Base-by-base conservation (phyloP, 2,329 filamentous ascomycete species). In the Colletotrichum eleusines region DNA sequence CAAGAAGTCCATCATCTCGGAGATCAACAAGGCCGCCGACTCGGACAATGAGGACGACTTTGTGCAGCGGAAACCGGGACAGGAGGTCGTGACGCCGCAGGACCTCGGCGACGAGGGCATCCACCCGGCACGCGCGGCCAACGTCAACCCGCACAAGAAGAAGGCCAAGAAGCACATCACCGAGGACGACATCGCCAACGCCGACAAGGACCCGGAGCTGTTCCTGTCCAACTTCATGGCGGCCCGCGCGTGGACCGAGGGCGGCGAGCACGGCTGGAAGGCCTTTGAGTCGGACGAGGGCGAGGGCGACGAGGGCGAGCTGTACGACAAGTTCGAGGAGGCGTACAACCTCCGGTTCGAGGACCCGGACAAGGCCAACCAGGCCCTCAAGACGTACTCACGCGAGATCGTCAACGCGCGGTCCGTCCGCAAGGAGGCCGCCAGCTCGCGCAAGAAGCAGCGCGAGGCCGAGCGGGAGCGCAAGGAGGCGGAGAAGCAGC, bases 311-410 rank as follows among this genome's bases (percentile, higher is more conserved):
- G 67, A 63, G 11, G 84, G 94, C 59, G 90, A 93, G 38, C 84
- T 93, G 53, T 89, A 92, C 42, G 87, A 88, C 35, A 87, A 89
- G 55, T 97, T 95, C 77, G 96, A 99, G 82, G 88, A 93, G 74
- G 95, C 95, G 5, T 99, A 97, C 84, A 99, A 99, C 82, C 83
- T 98, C 82, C 92, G 96, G 42, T 99, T 99, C 77, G 96, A 99
- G 79, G 93, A 98, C 76, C 94, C 96, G 0, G 88, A 88, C 71
- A 94, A 93, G 78, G 91, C 93, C 76, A 98, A 98, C 78, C 94
- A 97, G 81, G 91, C 92, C 60, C 85, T 99, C 40, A 90, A 92
- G 77, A 94, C 95, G 7, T 97, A 98, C 82, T 92, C 95, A 66
- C 92, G 95, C 89, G 94, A 97, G 78, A 87, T 94, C 23, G 91